Evolutionary conservation across 805 yeast genomes (phyloP), one percentile per base, ranked within the genome.

Genomic region (Yarrowia keelungensis): DNA sequence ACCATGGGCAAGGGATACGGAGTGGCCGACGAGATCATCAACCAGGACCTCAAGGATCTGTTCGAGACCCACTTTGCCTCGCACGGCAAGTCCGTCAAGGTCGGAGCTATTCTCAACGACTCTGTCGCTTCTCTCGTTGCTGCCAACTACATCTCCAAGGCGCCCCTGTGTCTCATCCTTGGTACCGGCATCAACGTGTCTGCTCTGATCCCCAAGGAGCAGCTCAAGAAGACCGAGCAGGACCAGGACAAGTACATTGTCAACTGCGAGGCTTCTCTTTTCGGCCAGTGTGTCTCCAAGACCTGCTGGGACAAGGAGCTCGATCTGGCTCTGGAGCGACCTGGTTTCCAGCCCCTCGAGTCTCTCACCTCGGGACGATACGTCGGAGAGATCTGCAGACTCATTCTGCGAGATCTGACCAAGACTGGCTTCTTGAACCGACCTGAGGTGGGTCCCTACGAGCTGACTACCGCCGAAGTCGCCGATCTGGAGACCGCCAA

Each of bases 201-300:
- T 83, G 69, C 76, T 87, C 58, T 89, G 84, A 58, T 87, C 86
- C 51, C 65, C 49, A 59, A 59, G 39, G 70, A 88, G 88, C 75
- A 85, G 82, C 70, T 92, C 88, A 77, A 79, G 87, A 22, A 61
- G 45, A 49, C 41, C 3, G 72, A 67, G 46, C 61, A 69, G 38
- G n/a, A 19, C 36, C 67, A 71, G 51, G 62, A 54, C 32, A 51
- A 59, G 19, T 70, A 70, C 92, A 88, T 91, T 71, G 84, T 92
- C 72, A 92, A 92, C 79, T 91, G 97, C 46, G 97, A 92, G 80
- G 89, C 97, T 90, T 97, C 97, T 70, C 90, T 97, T 69, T 91
- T 91, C 74, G 97, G 92, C 75, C 89, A 90, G 73, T 86, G 85
- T 47, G 79, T 92, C 70, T 97, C 97, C 70, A 85, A 82, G 39